A percentile compares a stretch with the other conserved stretches of the same genome.
Conservation (phyloP, 768 basidiomycete genomes). For the Podaxis sp. region DNA sequence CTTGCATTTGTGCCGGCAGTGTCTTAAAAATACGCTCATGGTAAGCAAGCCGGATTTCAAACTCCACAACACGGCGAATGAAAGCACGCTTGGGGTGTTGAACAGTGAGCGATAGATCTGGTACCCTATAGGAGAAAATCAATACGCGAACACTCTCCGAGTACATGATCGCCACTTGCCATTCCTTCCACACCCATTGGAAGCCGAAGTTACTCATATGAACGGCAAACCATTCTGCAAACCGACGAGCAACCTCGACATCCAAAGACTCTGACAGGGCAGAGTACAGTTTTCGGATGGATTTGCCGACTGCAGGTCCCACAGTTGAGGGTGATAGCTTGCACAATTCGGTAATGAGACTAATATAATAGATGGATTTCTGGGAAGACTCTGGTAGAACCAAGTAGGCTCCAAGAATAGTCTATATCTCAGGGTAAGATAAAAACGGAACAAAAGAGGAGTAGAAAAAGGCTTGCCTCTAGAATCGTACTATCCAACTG, state of each 20-base stretch:
- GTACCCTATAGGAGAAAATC: constrained; percentile 52
- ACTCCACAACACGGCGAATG: constrained; percentile 80
- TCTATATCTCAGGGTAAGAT: constrained; percentile 32
- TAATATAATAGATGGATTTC: constrained; percentile 81
- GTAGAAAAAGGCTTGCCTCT: constrained; percentile 47
- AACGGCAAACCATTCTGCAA: constrained; percentile 92
- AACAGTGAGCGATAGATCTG: constrained; percentile 67
- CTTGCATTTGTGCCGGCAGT: constrained; percentile 78
- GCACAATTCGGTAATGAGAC: constrained; percentile 89
- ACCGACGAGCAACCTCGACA: constrained; percentile 73
- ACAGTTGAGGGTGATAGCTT: constrained; percentile 90
- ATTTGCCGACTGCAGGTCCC: constrained; percentile 95
- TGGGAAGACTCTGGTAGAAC: constrained; percentile 73
- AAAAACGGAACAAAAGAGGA: not conserved
- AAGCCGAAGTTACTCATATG: constrained; percentile 99
- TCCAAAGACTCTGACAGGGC: constrained; percentile 84
- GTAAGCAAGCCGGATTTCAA: constrained; percentile 89
- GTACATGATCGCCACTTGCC: constrained; percentile 44
- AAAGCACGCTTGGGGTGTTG: constrained; percentile 88
- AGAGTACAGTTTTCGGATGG: constrained; percentile 81
- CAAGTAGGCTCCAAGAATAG: constrained; percentile 69
- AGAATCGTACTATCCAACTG: constrained; percentile 86
- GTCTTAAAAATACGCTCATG: constrained; percentile 90
- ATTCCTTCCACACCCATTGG: constrained; percentile 99
- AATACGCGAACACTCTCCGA: not conserved